Evolutionary conservation across 2,329 filamentous ascomycete species (phyloP).

Genomic region (Pseudocercospora fijiensis): DNA sequence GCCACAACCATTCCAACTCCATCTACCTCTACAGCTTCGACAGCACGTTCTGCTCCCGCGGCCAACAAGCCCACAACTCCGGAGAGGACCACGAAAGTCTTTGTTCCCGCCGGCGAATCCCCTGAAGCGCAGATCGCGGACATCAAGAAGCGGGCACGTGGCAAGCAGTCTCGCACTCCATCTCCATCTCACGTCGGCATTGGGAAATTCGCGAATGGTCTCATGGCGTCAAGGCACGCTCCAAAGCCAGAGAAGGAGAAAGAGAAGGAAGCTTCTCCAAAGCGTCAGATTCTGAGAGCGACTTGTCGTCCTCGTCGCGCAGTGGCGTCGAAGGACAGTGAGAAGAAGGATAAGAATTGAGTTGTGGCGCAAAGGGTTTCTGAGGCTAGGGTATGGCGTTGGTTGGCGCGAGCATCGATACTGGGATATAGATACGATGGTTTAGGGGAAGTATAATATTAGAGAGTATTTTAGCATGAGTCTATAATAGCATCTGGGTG

Average conservation of each 20-base stretch:
- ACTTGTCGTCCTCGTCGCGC: conserved; percentile 5
- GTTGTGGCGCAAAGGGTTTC: no score
- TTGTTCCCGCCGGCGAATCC: conserved; percentile 36
- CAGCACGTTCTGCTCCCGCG: background rate
- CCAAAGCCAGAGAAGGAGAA: conserved; percentile 4
- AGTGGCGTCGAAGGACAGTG: background rate
- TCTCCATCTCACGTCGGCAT: conserved; percentile 50
- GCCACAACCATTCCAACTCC: conserved; percentile 21
- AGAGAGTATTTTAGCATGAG: background rate
- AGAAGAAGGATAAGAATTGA: conserved; percentile 13
- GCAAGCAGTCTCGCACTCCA: conserved; percentile 23
- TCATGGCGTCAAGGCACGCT: conserved; percentile 22
- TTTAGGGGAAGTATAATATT: background rate
- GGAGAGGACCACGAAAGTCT: conserved; percentile 25
- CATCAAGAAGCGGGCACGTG: conserved; percentile 6
- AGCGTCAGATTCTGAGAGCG: background rate
- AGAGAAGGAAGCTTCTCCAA: conserved; percentile 9
- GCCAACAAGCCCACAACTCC: background rate
- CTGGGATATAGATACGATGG: background rate
- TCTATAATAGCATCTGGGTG: conserved; percentile 2
- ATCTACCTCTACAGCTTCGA: background rate
- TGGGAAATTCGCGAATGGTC: conserved; percentile 7
- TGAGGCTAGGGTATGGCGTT: background rate
- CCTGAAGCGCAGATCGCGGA: conserved; percentile 32
- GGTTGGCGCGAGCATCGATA: background rate